Evolutionary conservation across 306 rosid genomes (phyloP).

Genomic region (Betula pendula): DNA sequence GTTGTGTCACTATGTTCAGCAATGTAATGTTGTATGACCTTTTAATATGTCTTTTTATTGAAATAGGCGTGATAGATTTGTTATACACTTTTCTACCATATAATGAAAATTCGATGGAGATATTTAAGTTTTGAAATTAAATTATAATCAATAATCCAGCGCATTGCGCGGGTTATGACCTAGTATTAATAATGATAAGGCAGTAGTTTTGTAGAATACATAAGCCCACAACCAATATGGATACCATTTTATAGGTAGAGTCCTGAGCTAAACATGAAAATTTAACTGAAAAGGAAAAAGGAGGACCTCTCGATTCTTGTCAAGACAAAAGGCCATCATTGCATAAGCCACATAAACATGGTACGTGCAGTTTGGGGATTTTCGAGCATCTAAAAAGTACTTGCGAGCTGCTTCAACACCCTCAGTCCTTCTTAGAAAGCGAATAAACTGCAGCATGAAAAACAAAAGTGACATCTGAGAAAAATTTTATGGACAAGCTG

Average conservation of each 20-base stretch:
- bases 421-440: slow-evolving; percentile 87
- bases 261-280: slow-evolving; percentile 12
- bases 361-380: slow-evolving; percentile 82
- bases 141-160: no score
- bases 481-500: not conserved
- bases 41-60: no score
- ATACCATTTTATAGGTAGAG: not conserved
- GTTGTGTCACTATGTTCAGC: no score
- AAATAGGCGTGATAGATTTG: no score
- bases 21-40: no score
- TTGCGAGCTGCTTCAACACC: slow-evolving; percentile 99
- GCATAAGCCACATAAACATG: slow-evolving; percentile 98
- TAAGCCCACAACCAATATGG: slow-evolving; percentile 16
- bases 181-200: slow-evolving; percentile 2
- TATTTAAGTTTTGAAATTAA: no score
- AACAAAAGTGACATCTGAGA: slow-evolving; percentile 27
- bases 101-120: no score
- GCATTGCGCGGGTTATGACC: no score
- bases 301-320: slow-evolving; percentile 92
- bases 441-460: slow-evolving; percentile 77
- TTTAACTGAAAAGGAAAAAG: slow-evolving; percentile 14
- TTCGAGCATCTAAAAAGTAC: slow-evolving; percentile 89
- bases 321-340: slow-evolving; percentile 84
- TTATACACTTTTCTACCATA: no score
- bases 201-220: slow-evolving; percentile 23